Evolutionary conservation across 2,329 filamentous ascomycete species (phyloP), one percentile per base, ranked within the genome.

Genomic region (Dactylellina cionopaga): DNA sequence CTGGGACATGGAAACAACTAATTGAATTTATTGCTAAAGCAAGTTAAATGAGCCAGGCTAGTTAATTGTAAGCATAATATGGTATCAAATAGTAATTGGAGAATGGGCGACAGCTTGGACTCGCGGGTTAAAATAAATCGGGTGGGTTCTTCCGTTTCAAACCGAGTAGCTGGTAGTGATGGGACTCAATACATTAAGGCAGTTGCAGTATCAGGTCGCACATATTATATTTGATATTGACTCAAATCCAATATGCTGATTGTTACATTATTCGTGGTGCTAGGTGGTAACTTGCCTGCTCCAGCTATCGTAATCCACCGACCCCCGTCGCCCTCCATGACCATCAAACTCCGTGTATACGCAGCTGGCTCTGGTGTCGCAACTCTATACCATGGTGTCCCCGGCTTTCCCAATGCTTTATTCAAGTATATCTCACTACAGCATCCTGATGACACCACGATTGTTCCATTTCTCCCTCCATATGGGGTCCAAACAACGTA

Each of bases 401-500:
- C 76, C 0, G 77, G 77, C 29, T 79, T 80, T 41, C 81, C 81
- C 19, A 82, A 78, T 62, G 77, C 78, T 60, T 80, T 79, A 78
- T 84, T 84, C 29, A 80, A 79, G 68, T 81, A 84, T 25, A 84
- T 78, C 54, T 82, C 79, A 17, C 76, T 74, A 69, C 78, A 76
- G 39, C 80, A 79, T 9, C 80, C 81, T 49, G 80, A 79, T 68
- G 79, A 82, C 17, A 83, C 80, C 35, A 84, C 74, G 54, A 84
- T 80, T 9, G 82, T 84, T 11, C 83, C 83, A 75, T 83, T 82
- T 58, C 76, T 75, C n/a, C 83, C 81, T 27, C 83, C 83, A 29
- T 79, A 77, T 5, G 81, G 77, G 11, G 79, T 81, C 82, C 83
- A 84, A 2, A 81, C 78, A 2, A 84, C 79, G 51, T 83, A 83